Evolutionary conservation across 176 grass and related monocot genomes (phyloP), one percentile per base, ranked within the genome.

Genomic region (Oryza longistaminata): DNA sequence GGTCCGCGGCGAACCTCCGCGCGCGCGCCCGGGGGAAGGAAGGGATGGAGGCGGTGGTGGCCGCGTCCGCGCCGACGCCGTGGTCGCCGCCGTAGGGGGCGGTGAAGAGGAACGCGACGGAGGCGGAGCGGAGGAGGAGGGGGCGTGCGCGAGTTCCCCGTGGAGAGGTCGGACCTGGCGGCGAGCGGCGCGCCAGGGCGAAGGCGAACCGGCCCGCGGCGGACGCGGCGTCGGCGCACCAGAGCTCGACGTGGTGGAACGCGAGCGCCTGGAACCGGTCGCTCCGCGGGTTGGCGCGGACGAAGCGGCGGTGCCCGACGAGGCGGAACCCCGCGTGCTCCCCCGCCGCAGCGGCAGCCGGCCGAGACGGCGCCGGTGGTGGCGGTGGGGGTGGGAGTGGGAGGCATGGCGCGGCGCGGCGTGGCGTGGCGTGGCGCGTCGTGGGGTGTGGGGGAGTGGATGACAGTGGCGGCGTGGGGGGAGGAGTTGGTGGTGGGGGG

Each of bases 231-330:
- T 93, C 91, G 12, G 84, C 55, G 83, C 91, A 86, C 96, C 96
- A 98, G 70, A 98, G 88, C 89, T 98, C 96, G 34, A 95, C 71
- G 73, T 98, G 96, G 89, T 98, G 96, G 90, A 98, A 92, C 16
- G 87, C 9, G 6, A 93, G 83, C 34, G 88, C 86, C 19, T 58
- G 77, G 85, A 98, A 95, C 37, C 77, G 89, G 85, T 98, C 93
- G 34, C 71, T 85, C 8, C 86, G 86, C 33, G 91, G 91, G 67
- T 83, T 83, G 26, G 44, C 7, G 70, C 81, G 81, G 26, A 83
- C 55, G 17, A 74, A 43, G 8, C 55, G 55, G 25, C 25, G 10
- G 42, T 48, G 71, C 0, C 71, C 3, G 53, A 71, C 1, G 53
- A 73, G 22, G 22, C 71, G 71, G 44, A 29, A 50, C 6, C 71